These are phyloP conservation scores for Dioszegia aurantiaca DNA, from an alignment of 768 basidiomycete species.

Conservation along the genomic window DNA sequence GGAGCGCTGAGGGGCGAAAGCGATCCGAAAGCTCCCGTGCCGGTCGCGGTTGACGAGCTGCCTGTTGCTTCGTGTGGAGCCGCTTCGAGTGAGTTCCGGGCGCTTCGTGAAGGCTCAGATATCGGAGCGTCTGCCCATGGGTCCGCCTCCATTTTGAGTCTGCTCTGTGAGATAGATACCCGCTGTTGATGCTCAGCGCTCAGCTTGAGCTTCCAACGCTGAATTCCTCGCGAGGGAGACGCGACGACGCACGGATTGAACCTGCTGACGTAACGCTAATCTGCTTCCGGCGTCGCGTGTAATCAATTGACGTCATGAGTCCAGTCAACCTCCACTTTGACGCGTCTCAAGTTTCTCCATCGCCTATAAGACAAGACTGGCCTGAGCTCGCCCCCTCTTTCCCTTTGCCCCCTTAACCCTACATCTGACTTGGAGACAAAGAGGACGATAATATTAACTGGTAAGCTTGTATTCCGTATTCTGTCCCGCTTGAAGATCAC, in stretches of 20 bases:
- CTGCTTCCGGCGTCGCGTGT: not conserved
- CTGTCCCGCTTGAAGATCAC: too few relatives aligned
- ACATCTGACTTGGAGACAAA: too few relatives aligned
- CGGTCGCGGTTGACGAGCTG: not conserved
- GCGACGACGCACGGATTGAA: not conserved
- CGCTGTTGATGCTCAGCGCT: not conserved
- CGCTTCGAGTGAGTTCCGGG: not conserved
- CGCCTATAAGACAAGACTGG: too few relatives aligned
- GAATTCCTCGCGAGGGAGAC: too few relatives aligned
- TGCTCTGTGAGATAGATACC: not conserved
- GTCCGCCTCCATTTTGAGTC: constrained; percentile 30
- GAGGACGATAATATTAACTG: too few relatives aligned
- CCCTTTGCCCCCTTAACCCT: not conserved
- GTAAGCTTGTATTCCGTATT: too few relatives aligned
- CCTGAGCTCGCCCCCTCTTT: too few relatives aligned
- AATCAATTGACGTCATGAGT: constrained; percentile 11
- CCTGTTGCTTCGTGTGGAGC: not conserved
- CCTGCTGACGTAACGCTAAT: not conserved
- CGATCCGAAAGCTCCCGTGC: constrained; percentile 1
- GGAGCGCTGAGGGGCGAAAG: not conserved
- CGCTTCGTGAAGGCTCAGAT: constrained; percentile 2
- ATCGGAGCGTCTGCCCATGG: constrained; percentile 45
- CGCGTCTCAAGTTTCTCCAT: constrained; percentile 11
- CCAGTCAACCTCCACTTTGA: constrained; percentile 11
- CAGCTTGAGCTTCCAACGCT: too few relatives aligned